A percentile compares a stretch with the other conserved stretches of the same genome.
These are phyloP conservation scores for Naganishia randhawae DNA, from an alignment of 768 basidiomycete genomes.

Conservation along the genomic window DNA sequence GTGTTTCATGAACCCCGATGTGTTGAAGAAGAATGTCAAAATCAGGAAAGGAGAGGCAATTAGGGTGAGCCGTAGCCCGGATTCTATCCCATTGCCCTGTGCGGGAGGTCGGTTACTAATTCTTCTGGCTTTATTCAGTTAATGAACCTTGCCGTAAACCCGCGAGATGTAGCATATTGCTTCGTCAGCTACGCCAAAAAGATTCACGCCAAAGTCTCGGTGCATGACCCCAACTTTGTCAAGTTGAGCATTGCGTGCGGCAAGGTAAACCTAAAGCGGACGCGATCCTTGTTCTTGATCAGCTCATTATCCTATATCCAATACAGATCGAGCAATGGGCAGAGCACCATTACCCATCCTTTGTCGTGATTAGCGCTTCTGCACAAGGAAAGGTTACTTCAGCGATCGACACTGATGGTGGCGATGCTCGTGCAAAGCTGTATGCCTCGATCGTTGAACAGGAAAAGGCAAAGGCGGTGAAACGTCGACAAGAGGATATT, in stretches of 20 bases:
- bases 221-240: slow-evolving; percentile 82
- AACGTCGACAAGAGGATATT: slow-evolving; percentile 38
- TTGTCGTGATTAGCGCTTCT: slow-evolving; percentile 56
- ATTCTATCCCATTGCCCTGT: background rate
- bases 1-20: slow-evolving; percentile 86
- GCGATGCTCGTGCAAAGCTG: slow-evolving; percentile 50
- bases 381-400: slow-evolving; percentile 32
- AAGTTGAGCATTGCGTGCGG: slow-evolving; percentile 76
- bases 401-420: slow-evolving; percentile 46
- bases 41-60: slow-evolving; percentile 91
- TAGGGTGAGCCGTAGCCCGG: slow-evolving; percentile 55
- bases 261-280: slow-evolving; percentile 56
- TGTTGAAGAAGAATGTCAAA: slow-evolving; percentile 86
- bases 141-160: slow-evolving; percentile 87
- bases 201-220: slow-evolving; percentile 75
- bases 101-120: background rate
- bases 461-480: slow-evolving; percentile 34
- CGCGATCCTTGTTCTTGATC: slow-evolving; percentile 39
- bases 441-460: slow-evolving; percentile 41
- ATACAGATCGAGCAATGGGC: slow-evolving; percentile 85
- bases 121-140: slow-evolving; percentile 56
- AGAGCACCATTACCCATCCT: slow-evolving; percentile 89
- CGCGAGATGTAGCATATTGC: slow-evolving; percentile 80
- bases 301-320: slow-evolving; percentile 11
- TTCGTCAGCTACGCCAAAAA: slow-evolving; percentile 76